phyloP scores from a whole-genome alignment of 306 rosid genomes.

The Sechiopsis laciniata region DNA sequence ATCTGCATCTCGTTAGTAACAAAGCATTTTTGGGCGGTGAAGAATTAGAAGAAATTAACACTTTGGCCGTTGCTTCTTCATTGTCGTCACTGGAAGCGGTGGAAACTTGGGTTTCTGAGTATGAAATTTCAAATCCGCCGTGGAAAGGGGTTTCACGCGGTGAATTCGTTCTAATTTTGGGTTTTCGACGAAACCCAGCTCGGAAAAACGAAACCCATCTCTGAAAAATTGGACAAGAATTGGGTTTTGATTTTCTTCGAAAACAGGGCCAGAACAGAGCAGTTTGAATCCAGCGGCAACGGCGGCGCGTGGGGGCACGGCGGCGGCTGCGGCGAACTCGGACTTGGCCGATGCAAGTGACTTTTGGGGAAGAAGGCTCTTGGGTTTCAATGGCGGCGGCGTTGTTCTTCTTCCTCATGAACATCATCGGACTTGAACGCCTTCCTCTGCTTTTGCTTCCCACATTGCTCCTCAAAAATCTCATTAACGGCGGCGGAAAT shows the following conservation, averaged over 20 bases:
- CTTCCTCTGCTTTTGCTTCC: conserved; percentile 71
- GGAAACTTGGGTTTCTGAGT: conserved; percentile 24
- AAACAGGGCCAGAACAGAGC: conserved; percentile 36
- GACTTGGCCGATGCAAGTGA: conserved; percentile 95
- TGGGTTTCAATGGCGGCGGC: conserved; percentile 58
- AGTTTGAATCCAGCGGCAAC: conserved; percentile 43
- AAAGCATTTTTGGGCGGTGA: conserved; percentile 68
- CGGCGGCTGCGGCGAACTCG: conserved; percentile 34
- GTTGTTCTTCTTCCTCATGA: conserved; percentile 52
- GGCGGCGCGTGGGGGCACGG: conserved; percentile 21
- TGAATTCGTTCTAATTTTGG: conserved; percentile 24
- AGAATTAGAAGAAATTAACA: conserved; percentile 27
- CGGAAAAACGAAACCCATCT: conserved; percentile 41
- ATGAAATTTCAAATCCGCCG: conserved; percentile 22
- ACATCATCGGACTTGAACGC: conserved; percentile 64
- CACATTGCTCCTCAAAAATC: conserved; percentile 61
- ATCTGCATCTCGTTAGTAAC: conserved; percentile 65
- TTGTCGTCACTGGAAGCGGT: conserved; percentile 17
- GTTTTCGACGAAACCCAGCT: conserved; percentile 33
- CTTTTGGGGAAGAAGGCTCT: conserved; percentile 91
- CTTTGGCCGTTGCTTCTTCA: conserved; percentile 19
- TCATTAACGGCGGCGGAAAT: conserved; percentile 87
- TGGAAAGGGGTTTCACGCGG: conserved; percentile 27
- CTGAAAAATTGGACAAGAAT: conserved; percentile 37
- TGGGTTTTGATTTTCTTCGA: conserved; percentile 30